These are phyloP conservation scores for Colletotrichum liaoningense DNA, from an alignment of 2,329 filamentous ascomycete genomes.

Conservation along the genomic window DNA sequence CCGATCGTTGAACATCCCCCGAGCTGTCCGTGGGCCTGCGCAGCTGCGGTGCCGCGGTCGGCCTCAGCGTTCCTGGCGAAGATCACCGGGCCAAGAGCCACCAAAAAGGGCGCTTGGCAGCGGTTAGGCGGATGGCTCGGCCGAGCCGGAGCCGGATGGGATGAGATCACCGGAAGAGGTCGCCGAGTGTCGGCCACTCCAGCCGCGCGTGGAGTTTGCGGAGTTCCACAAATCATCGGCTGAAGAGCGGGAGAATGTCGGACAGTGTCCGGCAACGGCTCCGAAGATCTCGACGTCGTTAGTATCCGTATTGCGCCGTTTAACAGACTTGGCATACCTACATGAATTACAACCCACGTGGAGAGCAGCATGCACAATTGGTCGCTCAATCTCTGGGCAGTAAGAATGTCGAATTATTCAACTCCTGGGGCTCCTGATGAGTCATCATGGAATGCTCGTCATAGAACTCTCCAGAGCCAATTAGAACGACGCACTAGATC, in stretches of 20 bases:
- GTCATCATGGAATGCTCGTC: conserved; percentile 12
- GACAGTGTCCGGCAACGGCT: background rate
- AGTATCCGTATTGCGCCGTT: background rate
- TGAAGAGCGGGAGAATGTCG: conserved; percentile 21
- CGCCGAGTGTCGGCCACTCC: conserved; percentile 20
- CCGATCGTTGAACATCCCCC: conserved; percentile 9
- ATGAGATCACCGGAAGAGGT: background rate
- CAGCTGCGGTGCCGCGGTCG: background rate
- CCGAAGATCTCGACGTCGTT: background rate
- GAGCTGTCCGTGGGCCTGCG: background rate
- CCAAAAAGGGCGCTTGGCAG: background rate
- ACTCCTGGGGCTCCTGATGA: background rate
- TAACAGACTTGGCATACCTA: conserved; percentile 4
- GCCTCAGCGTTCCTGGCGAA: background rate
- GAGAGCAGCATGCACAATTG: background rate
- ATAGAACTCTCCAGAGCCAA: conserved; percentile 2
- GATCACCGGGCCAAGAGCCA: background rate
- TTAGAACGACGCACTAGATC: background rate
- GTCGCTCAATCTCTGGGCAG: background rate
- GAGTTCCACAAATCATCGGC: conserved; percentile 11
- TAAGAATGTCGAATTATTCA: background rate
- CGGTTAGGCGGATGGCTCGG: background rate
- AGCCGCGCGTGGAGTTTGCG: background rate
- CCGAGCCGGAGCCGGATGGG: conserved; percentile 15
- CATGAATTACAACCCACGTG: background rate